Conservation (phyloP, 192 early-diverging fungal genomes). For the Coemansia sp. region DNA sequence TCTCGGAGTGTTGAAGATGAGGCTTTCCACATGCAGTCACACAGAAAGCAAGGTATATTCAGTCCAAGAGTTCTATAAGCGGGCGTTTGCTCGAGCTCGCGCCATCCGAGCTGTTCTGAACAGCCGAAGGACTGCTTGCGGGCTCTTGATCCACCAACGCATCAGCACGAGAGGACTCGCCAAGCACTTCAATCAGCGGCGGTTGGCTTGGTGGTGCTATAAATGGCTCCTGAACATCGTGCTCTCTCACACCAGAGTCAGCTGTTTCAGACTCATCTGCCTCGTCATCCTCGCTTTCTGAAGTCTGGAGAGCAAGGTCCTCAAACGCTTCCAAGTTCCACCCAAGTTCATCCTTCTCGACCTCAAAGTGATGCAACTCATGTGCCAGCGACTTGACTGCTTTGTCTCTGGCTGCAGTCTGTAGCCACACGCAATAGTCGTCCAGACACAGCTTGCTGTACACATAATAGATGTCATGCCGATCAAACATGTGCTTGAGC, state of each 20-base stretch:
- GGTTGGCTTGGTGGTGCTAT: no score
- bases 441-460: conserved; percentile 85
- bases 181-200: no score
- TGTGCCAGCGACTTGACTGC: conserved; percentile 71
- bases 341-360: conserved; percentile 65
- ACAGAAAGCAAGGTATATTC: no score
- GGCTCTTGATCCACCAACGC: background rate
- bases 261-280: background rate
- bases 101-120: background rate
- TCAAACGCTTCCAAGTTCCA: conserved; percentile 84
- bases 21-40: no score
- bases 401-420: conserved; percentile 67
- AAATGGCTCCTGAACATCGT: no score
- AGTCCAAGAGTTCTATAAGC: conserved; percentile 3
- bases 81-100: background rate
- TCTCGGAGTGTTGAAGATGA: no score
- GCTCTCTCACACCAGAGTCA: no score
- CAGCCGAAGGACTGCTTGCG: background rate
- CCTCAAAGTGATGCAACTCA: conserved; percentile 67
- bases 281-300: conserved; percentile 28
- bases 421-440: conserved; percentile 97
- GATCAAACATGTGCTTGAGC: conserved; percentile 73
- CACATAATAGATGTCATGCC: conserved; percentile 83
- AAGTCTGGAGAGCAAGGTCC: conserved; percentile 56
- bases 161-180: no score